Evolutionary conservation across 176 grass and related monocot genomes (phyloP).

Genomic region (Eragrostis nindensis): DNA sequence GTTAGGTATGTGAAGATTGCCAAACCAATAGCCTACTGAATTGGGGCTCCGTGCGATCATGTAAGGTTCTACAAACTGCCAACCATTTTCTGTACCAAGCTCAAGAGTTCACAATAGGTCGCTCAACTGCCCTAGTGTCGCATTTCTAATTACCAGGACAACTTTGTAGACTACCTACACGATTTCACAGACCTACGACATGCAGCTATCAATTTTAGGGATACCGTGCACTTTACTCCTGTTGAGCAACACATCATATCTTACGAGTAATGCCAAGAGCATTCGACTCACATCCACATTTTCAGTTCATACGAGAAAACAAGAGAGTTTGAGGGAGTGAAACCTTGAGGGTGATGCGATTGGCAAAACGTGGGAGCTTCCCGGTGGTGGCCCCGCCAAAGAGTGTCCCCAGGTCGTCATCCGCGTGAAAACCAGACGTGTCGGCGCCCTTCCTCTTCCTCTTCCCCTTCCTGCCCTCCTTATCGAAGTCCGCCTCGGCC

Average conservation of each 20-base stretch:
- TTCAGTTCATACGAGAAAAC: too few species aligned
- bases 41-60: background rate
- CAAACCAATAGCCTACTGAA: background rate
- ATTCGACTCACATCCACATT: too few species aligned
- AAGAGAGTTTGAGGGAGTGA: too few species aligned
- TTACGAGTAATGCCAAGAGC: too few species aligned
- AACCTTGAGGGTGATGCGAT: constrained; percentile 89
- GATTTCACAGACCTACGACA: background rate
- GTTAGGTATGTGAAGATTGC: too few species aligned
- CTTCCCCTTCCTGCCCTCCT: constrained; percentile 51
- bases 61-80: constrained; percentile 26
- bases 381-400: constrained; percentile 74
- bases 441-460: constrained; percentile 45
- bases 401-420: constrained; percentile 78
- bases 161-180: background rate
- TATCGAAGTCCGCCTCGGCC: constrained; percentile 78
- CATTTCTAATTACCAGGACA: background rate
- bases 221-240: too few species aligned
- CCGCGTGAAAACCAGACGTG: constrained; percentile 17
- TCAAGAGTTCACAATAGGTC: background rate
- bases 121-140: background rate
- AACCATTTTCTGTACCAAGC: background rate
- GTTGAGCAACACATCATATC: too few species aligned
- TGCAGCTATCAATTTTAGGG: background rate
- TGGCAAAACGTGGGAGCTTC: constrained; percentile 87